Percentiles rank a stretch among this genome's conserved stretches.
Conservation (phyloP, 768 basidiomycete species). For the Cystobasidium onofrii region DNA sequence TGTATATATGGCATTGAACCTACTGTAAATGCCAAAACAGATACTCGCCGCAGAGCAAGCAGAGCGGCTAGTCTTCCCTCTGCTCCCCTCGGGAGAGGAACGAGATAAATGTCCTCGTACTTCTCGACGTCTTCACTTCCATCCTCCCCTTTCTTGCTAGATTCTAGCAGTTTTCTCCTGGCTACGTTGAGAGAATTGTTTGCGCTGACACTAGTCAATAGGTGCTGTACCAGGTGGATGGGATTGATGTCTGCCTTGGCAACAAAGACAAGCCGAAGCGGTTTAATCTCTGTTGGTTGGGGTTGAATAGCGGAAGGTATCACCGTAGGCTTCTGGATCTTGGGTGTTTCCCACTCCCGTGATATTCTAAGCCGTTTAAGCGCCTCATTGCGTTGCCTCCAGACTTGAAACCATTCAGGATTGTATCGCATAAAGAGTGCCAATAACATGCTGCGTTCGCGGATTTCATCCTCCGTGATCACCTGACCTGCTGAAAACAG, state of each 20-base stretch:
- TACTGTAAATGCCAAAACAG: conserved; percentile 21
- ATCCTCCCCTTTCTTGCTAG: no score
- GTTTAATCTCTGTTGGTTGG: not conserved
- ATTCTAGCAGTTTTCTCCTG: not conserved
- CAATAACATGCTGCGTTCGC: not conserved
- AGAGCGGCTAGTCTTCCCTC: not conserved
- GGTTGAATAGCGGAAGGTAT: not conserved
- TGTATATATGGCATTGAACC: not conserved
- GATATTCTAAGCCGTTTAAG: not conserved
- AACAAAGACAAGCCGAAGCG: conserved; percentile 9
- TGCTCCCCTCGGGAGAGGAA: not conserved
- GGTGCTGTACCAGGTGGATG: not conserved
- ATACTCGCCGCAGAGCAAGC: conserved; percentile 5
- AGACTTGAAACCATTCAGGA: not conserved
- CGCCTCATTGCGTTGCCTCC: not conserved
- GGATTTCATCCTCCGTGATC: not conserved
- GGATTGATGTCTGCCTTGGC: conserved; percentile 31
- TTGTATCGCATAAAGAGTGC: not conserved
- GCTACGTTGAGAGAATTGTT: conserved; percentile 10
- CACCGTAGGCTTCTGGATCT: not conserved
- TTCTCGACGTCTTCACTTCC: not conserved
- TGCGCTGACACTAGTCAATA: not conserved
- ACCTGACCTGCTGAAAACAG: no score
- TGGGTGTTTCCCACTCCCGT: no score
- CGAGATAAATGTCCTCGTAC: not conserved